These are phyloP conservation scores for Pneumocystis sp. DNA, from an alignment of 1,139 yeast species.

Conservation along the genomic window DNA sequence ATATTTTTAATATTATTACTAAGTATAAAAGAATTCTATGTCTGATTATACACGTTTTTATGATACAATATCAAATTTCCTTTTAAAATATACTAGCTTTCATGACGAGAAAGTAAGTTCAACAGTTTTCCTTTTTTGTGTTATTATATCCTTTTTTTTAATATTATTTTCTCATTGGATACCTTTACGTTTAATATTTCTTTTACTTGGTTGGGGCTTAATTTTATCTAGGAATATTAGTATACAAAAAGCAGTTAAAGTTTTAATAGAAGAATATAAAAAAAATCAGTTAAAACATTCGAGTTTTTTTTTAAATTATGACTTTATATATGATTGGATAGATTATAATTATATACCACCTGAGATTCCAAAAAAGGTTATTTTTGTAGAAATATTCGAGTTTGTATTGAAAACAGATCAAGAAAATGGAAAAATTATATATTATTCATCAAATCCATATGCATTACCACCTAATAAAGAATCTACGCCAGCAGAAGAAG, in stretches of 20 bases:
- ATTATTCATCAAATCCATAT: neutral
- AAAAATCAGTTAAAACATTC: neutral
- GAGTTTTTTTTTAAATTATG: neutral
- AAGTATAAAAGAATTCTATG: neutral
- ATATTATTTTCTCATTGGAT: neutral
- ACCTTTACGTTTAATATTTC: neutral
- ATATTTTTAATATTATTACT: neutral
- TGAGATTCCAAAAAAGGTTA: neutral
- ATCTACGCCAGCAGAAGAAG: neutral
- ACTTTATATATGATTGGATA: neutral
- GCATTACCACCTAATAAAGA: neutral
- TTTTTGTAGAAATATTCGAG: neutral
- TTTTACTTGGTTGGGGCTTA: neutral
- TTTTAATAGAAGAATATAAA: neutral
- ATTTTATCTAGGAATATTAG: neutral
- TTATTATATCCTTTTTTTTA: neutral
- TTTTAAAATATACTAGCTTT: neutral
- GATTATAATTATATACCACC: neutral
- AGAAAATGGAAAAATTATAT: neutral
- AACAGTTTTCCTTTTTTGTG: neutral
- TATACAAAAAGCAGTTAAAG: neutral
- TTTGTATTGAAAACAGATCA: neutral
- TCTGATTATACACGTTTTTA: neutral
- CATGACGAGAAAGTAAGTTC: neutral
- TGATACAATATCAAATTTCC: neutral